Evolutionary conservation across 768 basidiomycete genomes (phyloP).

Genomic region (Coprinellus aureogranulatus): DNA sequence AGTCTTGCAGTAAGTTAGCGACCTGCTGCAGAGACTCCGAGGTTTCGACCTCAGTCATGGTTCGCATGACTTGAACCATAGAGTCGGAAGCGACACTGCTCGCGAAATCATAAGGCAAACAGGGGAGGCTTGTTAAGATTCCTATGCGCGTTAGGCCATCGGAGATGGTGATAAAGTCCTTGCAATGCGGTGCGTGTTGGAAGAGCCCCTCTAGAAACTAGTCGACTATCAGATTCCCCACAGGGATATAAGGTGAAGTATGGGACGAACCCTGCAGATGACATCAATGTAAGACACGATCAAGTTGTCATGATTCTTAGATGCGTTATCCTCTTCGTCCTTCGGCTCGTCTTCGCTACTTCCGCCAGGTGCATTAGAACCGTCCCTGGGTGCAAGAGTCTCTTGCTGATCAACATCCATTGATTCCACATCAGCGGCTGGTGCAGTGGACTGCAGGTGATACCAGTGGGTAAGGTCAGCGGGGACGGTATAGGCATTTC

Average conservation of each 20-base stretch:
- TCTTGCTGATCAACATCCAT: constrained; percentile 48
- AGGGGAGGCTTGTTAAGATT: constrained; percentile 76
- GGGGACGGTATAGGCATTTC: constrained; percentile 54
- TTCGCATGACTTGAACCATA: constrained; percentile 83
- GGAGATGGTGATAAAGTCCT: constrained; percentile 77
- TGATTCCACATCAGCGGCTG: constrained; percentile 31
- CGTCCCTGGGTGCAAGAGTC: constrained; percentile 15
- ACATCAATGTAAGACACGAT: constrained; percentile 79
- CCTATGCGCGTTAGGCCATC: constrained; percentile 76
- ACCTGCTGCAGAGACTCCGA: constrained; percentile 71
- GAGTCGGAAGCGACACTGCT: constrained; percentile 83
- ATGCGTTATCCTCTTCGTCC: constrained; percentile 24
- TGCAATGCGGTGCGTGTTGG: constrained; percentile 85
- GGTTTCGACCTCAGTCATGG: constrained; percentile 84
- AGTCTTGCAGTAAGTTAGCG: constrained; percentile 64
- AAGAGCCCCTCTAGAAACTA: constrained; percentile 94
- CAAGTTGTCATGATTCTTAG: constrained; percentile 67
- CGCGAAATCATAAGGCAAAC: constrained; percentile 85
- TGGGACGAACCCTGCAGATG: constrained; percentile 62
- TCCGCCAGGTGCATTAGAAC: constrained; percentile 9
- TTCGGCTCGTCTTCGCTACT: constrained; percentile 18
- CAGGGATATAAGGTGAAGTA: not conserved
- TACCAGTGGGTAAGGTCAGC: constrained; percentile 69
- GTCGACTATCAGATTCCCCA: constrained; percentile 5
- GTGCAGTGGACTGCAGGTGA: constrained; percentile 38